These are phyloP conservation scores for Syncephalastrum contaminatum DNA, from an alignment of 371 early-diverging fungal genomes.

Conservation along the genomic window DNA sequence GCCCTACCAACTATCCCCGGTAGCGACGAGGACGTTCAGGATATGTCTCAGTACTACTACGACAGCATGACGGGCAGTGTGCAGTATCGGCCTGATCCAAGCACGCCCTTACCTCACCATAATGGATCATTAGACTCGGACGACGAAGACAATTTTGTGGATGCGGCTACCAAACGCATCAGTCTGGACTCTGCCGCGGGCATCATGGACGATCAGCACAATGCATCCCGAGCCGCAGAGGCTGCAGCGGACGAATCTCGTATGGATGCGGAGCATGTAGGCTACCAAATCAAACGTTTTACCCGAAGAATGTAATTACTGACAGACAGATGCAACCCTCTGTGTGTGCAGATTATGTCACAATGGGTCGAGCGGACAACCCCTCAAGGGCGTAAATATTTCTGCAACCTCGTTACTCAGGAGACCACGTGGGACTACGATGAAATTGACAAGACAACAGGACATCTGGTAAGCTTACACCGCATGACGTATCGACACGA, in stretches of 20 bases:
- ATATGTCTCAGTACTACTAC: conserved; percentile 8
- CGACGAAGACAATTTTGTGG: conserved; percentile 5
- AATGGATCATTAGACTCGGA: conserved; percentile 13
- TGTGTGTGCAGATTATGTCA: conserved; percentile 32
- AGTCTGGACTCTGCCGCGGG: background rate
- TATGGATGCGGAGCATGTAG: conserved; percentile 9
- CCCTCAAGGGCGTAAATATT: conserved; percentile 66
- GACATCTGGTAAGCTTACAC: conserved; percentile 10
- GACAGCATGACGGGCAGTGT: conserved; percentile 10
- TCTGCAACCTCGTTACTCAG: conserved; percentile 73
- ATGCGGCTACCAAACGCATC: conserved; percentile 1
- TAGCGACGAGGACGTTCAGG: too few species aligned
- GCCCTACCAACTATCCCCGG: too few species aligned
- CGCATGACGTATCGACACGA: background rate
- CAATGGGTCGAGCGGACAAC: conserved; percentile 58
- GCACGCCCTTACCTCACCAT: conserved; percentile 4
- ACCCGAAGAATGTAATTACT: conserved; percentile 4
- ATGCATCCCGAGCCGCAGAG: background rate
- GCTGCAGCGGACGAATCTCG: background rate
- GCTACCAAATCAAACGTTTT: background rate
- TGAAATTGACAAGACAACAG: conserved; percentile 16
- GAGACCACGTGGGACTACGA: conserved; percentile 64
- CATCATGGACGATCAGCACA: background rate
- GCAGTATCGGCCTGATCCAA: conserved; percentile 3
- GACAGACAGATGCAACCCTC: background rate